Evolutionary conservation across 768 basidiomycete species (phyloP), one percentile per base, ranked within the genome.

Genomic region (Hirschioporus abietinus): DNA sequence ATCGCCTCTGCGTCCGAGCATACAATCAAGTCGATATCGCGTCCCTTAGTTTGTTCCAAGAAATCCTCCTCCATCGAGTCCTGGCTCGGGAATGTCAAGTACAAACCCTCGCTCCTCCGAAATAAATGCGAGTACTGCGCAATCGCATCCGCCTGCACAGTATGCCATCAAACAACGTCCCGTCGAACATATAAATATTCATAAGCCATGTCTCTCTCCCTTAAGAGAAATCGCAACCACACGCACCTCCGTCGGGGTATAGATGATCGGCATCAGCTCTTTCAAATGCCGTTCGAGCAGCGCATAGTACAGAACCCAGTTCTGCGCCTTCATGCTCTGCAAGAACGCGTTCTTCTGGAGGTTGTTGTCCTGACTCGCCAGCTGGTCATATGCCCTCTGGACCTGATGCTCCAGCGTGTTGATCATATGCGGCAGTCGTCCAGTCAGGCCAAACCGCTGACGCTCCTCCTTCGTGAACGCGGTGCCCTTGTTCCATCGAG

Each of bases 1-100:
- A 95, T 95, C 0, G 91, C 91, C 71, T 94, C 93, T 4, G 89
- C 86, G 73, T 96, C 94, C 0, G 92, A 90, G 65, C 89, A 89
- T 26, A 95, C 92, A 63, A 96, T 82, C 25, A 95, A 79, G 68
- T 95, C 89, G 65, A 95, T 85, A 27, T 88, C 78, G 27, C 81
- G 78, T 7, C 83, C 86, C 35, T 78, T 79, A 1, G 84, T 88
- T 71, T 86, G 84, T 70, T 89, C 88, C 25, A 93, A 75, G 71
- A 91, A 91, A 68, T 88, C 87, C 68, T 87, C 82, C 71, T 93
- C 91, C 89, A 94, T 93, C 7, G 79, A 75, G 58, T 91, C 85
- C 68, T 81, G 78, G 68, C 88, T 75, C 0, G 84, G 77, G 68
- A 87, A 87, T 1, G 86, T 83, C 10, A 95, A 78, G 74, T 85